Percentiles rank a stretch among this genome's conserved stretches.
phyloP scores from a whole-genome alignment of 2,329 filamentous ascomycete species.

The Sarocladium oryzae region DNA sequence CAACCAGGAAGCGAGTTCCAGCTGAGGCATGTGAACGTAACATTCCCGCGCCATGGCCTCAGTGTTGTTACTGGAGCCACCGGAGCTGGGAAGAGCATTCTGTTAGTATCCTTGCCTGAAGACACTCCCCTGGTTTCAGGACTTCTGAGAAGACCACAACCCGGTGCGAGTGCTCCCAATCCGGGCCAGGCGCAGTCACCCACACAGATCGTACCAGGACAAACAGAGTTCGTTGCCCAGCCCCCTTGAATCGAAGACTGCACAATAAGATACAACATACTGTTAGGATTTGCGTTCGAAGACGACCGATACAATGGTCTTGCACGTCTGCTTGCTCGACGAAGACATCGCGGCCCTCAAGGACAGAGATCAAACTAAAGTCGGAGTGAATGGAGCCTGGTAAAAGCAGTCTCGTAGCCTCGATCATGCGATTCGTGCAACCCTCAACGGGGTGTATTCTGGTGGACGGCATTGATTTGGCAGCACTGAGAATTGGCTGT shows the following conservation, averaged over 20 bases:
- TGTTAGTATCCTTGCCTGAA: background rate
- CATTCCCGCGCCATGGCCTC: background rate
- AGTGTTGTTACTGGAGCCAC: background rate
- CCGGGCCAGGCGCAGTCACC: background rate
- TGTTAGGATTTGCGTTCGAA: background rate
- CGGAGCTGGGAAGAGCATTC: background rate
- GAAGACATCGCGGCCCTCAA: background rate
- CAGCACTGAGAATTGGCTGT: no score
- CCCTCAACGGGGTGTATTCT: no score
- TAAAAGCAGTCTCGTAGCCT: no score
- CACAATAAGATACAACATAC: slow-evolving; percentile 6
- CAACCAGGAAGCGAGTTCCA: background rate
- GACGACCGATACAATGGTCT: background rate
- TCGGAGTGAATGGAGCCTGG: background rate
- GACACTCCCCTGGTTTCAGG: background rate
- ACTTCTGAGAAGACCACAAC: background rate
- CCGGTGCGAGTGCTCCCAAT: background rate
- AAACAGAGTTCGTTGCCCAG: slow-evolving; percentile 1
- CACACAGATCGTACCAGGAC: background rate
- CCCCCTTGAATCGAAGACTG: slow-evolving; percentile 4
- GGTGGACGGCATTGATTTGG: no score
- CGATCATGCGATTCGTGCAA: no score
- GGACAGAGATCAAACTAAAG: background rate
- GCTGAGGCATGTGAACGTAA: background rate
- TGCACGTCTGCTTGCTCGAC: background rate